phyloP scores from a whole-genome alignment of 2,329 filamentous ascomycete genomes.

The Knoxdaviesia proteae region DNA sequence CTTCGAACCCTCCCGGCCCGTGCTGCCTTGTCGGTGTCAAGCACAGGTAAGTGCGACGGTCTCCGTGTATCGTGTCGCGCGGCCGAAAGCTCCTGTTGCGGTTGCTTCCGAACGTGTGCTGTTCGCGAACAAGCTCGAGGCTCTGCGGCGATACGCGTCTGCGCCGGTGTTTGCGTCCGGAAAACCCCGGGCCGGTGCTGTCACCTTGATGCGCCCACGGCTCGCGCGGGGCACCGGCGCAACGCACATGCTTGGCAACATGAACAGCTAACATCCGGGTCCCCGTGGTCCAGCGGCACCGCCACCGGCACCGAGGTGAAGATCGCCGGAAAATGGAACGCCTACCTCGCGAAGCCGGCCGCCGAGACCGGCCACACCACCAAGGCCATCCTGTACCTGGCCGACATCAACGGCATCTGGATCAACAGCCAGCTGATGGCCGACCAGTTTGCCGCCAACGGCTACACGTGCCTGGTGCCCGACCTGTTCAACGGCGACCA shows the following conservation, averaged over 20 bases:
- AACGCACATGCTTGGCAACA: no score
- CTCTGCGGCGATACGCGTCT: no score
- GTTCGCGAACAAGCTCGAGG: no score
- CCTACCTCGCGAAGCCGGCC: conserved; percentile 28
- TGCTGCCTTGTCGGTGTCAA: conserved; percentile 32
- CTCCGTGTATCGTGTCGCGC: not conserved
- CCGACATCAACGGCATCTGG: conserved; percentile 31
- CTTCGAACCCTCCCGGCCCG: conserved; percentile 27
- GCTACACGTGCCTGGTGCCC: conserved; percentile 12
- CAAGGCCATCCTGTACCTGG: conserved; percentile 20
- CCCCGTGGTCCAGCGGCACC: conserved; percentile 18
- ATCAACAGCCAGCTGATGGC: conserved; percentile 17
- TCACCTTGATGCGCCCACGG: no score
- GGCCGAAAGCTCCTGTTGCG: no score
- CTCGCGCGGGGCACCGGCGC: no score
- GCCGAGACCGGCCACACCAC: conserved; percentile 9
- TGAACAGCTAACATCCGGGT: not conserved
- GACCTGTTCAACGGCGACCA: conserved; percentile 14
- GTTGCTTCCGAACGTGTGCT: no score
- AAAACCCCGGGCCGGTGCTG: no score
- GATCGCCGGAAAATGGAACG: conserved; percentile 21
- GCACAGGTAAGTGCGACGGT: conserved; percentile 25
- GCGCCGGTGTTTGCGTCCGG: no score
- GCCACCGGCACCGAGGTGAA: conserved; percentile 24
- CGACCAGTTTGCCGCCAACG: conserved; percentile 14